phyloP scores from a whole-genome alignment of 1,139 yeast species.

The Debaryomycetaceae sp. region DNA sequence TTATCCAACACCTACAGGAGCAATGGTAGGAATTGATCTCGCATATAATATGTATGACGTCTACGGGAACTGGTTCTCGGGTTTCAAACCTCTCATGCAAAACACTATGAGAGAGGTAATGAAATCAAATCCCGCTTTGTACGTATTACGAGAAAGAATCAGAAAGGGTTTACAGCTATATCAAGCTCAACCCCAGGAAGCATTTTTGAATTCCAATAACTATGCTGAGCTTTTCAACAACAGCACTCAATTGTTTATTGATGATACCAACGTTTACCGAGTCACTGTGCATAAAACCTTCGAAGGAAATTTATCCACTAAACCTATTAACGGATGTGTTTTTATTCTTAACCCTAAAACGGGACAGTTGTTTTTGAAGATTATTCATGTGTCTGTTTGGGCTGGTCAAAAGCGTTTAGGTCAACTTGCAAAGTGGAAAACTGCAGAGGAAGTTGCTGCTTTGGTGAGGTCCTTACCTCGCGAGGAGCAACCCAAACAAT shows the following conservation, averaged over 20 bases:
- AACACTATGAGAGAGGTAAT: constrained; percentile 91
- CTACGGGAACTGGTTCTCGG: constrained; percentile 97
- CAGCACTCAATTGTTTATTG: constrained; percentile 81
- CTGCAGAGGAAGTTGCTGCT: constrained; percentile 97
- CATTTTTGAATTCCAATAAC: constrained; percentile 83
- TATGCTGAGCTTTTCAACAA: constrained; percentile 86
- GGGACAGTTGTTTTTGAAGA: constrained; percentile 83
- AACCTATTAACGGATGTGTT: constrained; percentile 91
- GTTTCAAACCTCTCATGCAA: constrained; percentile 83
- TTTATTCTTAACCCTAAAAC: constrained; percentile 86
- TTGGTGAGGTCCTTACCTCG: constrained; percentile 81
- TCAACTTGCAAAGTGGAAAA: constrained; percentile 95
- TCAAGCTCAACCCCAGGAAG: constrained; percentile 92
- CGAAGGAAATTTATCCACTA: constrained; percentile 91
- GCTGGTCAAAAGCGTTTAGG: constrained; percentile 95
- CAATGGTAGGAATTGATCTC: constrained; percentile 84
- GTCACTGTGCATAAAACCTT: constrained; percentile 91
- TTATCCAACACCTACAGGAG: constrained; percentile 93
- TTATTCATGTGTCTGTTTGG: constrained; percentile 95
- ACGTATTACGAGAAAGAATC: constrained; percentile 88
- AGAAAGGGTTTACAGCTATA: constrained; percentile 91
- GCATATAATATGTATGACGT: constrained; percentile 97
- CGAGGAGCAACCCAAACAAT: constrained; percentile 93
- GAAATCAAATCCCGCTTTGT: constrained; percentile 93
- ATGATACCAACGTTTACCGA: constrained; percentile 90